Conservation (phyloP, 257 asterid genomes). For the Ajuga chamaepitys region DNA sequence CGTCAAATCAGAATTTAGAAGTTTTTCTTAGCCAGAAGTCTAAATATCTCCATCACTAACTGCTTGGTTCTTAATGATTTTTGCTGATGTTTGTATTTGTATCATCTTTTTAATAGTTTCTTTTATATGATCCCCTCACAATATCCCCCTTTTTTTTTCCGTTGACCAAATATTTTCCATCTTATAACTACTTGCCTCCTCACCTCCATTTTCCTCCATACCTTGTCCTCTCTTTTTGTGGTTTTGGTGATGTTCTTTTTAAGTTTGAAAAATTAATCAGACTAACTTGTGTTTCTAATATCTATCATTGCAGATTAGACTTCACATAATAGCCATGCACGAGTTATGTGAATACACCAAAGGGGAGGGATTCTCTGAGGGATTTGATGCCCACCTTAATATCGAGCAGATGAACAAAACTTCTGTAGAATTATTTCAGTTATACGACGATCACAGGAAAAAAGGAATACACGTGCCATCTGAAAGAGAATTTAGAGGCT, state of each 20-base stretch:
- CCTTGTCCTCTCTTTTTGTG: neutral
- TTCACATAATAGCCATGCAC: slow-evolving; percentile 97
- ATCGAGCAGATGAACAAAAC: slow-evolving; percentile 99
- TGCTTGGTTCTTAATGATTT: slow-evolving; percentile 5
- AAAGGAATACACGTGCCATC: slow-evolving; percentile 70
- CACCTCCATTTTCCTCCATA: neutral
- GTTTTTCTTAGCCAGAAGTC: neutral
- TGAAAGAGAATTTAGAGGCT: slow-evolving; percentile 95
- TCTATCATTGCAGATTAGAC: slow-evolving; percentile 71
- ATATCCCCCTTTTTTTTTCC: neutral
- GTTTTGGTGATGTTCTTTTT: neutral
- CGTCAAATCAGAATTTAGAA: neutral
- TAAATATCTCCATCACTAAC: neutral
- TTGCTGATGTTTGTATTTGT: neutral
- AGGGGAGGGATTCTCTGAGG: slow-evolving; percentile 99
- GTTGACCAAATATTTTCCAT: neutral
- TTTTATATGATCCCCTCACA: neutral
- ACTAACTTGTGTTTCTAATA: slow-evolving; percentile 9
- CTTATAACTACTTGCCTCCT: neutral
- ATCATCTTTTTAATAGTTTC: neutral
- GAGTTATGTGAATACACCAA: slow-evolving; percentile 91
- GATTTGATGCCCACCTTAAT: slow-evolving; percentile 98
- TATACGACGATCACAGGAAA: slow-evolving; percentile 91
- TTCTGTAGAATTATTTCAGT: slow-evolving; percentile 86
- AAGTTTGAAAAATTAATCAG: neutral